phyloP scores from a whole-genome alignment of 768 basidiomycete genomes.

The Pleurotus giganteus region DNA sequence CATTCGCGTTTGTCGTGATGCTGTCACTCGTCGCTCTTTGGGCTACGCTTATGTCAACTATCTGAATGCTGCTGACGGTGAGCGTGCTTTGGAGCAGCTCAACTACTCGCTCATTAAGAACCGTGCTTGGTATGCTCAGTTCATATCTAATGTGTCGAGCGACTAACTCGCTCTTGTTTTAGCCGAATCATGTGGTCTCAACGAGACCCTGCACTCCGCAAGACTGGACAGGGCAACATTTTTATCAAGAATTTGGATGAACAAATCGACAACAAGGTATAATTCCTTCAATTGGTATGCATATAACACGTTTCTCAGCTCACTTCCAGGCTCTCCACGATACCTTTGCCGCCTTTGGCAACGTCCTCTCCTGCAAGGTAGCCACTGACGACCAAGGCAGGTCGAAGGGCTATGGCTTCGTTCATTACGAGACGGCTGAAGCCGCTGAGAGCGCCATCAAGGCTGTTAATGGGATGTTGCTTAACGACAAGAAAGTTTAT shows the following conservation, averaged over 20 bases:
- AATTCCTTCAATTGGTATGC: constrained; percentile 5
- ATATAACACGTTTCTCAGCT: neutral
- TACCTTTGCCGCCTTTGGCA: constrained; percentile 98
- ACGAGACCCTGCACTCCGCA: constrained; percentile 98
- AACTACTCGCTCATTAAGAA: constrained; percentile 99
- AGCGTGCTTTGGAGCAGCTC: constrained; percentile 97
- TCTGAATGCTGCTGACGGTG: constrained; percentile 91
- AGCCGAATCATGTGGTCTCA: constrained; percentile 99
- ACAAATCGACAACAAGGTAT: constrained; percentile 94
- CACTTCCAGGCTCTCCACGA: constrained; percentile 87
- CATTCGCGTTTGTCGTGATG: constrained; percentile 99
- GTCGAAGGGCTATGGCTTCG: constrained; percentile 97
- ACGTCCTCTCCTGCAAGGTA: constrained; percentile 98
- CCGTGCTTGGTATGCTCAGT: constrained; percentile 78
- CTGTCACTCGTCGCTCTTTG: constrained; percentile 98
- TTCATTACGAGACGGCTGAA: constrained; percentile 98
- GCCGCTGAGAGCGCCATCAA: constrained; percentile 96
- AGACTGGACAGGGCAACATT: constrained; percentile 99
- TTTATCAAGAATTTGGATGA: constrained; percentile 99
- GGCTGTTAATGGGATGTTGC: constrained; percentile 97
- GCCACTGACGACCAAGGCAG: constrained; percentile 94
- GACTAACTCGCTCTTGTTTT: constrained; percentile 14
- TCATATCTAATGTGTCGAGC: constrained; percentile 13
- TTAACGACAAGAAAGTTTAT: constrained; percentile 99
- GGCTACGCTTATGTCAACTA: constrained; percentile 99